Conservation (phyloP, 306 rosid species). For the Prosopis cineraria region DNA sequence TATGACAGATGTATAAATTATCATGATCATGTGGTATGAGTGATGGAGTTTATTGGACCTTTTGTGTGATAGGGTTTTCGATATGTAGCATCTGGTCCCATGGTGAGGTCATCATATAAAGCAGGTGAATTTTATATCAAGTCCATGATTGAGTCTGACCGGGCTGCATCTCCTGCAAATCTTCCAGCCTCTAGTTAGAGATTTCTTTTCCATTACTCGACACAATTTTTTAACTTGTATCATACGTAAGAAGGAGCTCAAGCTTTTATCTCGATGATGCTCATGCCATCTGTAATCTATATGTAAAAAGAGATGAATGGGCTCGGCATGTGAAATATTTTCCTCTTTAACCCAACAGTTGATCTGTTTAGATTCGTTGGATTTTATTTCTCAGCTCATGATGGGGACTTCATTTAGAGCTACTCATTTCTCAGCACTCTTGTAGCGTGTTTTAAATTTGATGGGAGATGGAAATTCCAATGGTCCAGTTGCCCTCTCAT, state of each 20-base stretch:
- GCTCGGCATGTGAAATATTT: neutral
- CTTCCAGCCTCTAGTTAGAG: constrained; percentile 35
- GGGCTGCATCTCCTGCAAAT: constrained; percentile 49
- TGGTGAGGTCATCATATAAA: too few species aligned
- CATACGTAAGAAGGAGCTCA: constrained; percentile 23
- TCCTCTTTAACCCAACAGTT: neutral
- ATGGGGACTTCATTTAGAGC: neutral
- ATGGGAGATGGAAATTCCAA: neutral
- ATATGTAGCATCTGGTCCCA: constrained; percentile 75
- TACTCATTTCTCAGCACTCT: too few species aligned
- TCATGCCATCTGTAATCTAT: neutral
- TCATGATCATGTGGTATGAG: neutral
- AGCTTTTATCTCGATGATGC: constrained; percentile 17
- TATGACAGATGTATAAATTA: constrained; percentile 6
- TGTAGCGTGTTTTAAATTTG: neutral
- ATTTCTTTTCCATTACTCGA: neutral
- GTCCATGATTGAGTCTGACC: constrained; percentile 72
- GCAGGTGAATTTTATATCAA: constrained; percentile 78
- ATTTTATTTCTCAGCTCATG: neutral
- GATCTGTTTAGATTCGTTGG: neutral
- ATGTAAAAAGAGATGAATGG: neutral
- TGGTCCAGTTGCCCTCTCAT: constrained; percentile 3
- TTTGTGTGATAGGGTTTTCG: constrained; percentile 60
- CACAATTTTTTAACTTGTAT: neutral
- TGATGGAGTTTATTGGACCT: neutral